Evolutionary conservation across 169 alveolate species (phyloP).

Genomic region (Eimeria necatrix): DNA sequence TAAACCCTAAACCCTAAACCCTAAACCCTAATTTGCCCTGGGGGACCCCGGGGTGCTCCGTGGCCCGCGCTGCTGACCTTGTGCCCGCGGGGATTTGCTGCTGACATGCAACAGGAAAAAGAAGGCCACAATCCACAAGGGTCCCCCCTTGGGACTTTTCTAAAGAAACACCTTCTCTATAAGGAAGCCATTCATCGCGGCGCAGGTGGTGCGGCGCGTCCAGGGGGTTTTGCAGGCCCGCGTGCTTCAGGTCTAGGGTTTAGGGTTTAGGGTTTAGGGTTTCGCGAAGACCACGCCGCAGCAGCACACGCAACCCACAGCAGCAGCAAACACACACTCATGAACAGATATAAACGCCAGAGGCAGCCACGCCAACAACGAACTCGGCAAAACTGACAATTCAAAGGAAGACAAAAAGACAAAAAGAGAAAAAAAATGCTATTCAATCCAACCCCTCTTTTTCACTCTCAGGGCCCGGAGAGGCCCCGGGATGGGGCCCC

Average conservation of each 20-base stretch:
- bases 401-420: not conserved
- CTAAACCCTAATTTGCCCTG: no score
- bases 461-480: no score
- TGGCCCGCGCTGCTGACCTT: not conserved
- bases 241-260: slow-evolving; percentile 88
- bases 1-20: no score
- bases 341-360: not conserved
- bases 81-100: not conserved
- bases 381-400: not conserved
- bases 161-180: slow-evolving; percentile 83
- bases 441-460: no score
- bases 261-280: no score
- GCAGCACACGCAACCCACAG: not conserved
- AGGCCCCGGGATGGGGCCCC: no score
- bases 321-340: not conserved
- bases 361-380: not conserved
- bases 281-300: slow-evolving; percentile 44
- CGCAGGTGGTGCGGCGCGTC: slow-evolving; percentile 99
- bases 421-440: not conserved
- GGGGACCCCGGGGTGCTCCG: no score
- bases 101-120: not conserved
- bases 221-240: slow-evolving; percentile 99
- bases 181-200: slow-evolving; percentile 96
- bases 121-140: slow-evolving; percentile 33
- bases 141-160: not conserved